Evolutionary conservation across 495 filamentous ascomycete genomes (phyloP).

Genomic region (Podospora bellae-mahoneyi): DNA sequence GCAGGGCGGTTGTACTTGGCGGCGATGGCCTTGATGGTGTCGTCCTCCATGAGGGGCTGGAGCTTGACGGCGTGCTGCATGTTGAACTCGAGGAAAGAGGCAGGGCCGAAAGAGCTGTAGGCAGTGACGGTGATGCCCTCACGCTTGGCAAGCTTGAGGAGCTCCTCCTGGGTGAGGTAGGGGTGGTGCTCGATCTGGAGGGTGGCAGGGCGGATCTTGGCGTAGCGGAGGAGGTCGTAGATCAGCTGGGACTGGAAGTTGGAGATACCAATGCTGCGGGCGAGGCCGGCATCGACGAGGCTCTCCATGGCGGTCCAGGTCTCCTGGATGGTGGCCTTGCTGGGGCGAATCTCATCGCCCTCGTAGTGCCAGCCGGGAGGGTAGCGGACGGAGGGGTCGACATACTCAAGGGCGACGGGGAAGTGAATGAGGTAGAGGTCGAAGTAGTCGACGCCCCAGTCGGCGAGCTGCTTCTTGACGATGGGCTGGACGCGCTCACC

Average conservation of each 20-base stretch:
- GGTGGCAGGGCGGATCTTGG: conserved; percentile 69
- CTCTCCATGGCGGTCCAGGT: conserved; percentile 89
- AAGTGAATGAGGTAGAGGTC: conserved; percentile 83
- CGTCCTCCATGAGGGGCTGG: conserved; percentile 67
- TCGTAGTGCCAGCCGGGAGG: conserved; percentile 74
- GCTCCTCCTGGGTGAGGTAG: conserved; percentile 78
- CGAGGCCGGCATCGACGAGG: conserved; percentile 65
- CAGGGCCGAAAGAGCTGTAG: conserved; percentile 88
- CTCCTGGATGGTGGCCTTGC: conserved; percentile 72
- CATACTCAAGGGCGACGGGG: conserved; percentile 74
- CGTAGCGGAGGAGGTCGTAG: conserved; percentile 83
- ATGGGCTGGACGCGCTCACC: conserved; percentile 69
- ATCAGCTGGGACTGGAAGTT: conserved; percentile 85
- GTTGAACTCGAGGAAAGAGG: conserved; percentile 76
- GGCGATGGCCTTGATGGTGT: conserved; percentile 60
- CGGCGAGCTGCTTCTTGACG: conserved; percentile 65
- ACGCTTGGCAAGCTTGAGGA: conserved; percentile 66
- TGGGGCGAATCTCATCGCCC: conserved; percentile 53
- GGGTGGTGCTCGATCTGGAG: conserved; percentile 98
- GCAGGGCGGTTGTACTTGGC: conserved; percentile 69
- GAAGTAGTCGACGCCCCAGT: conserved; percentile 84
- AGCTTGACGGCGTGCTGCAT: conserved; percentile 67
- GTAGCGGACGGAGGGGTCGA: conserved; percentile 73
- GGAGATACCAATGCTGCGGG: conserved; percentile 76
- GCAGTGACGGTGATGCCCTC: conserved; percentile 79